phyloP scores from a whole-genome alignment of 2,329 filamentous ascomycete genomes.

The Aspergillus novofumigatus region DNA sequence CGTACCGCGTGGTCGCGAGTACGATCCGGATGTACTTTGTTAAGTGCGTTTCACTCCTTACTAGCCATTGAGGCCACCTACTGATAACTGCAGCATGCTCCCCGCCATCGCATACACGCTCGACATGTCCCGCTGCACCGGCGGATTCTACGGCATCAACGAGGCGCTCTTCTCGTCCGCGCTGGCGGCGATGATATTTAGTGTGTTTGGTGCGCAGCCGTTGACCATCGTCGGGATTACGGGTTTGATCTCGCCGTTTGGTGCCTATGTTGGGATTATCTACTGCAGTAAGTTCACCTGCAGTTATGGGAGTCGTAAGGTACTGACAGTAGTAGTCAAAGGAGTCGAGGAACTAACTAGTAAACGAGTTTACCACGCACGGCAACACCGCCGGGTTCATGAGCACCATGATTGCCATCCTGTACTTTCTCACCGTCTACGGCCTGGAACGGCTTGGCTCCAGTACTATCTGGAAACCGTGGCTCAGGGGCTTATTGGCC shows the following conservation, averaged over 20 bases:
- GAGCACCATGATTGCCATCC: conserved; percentile 48
- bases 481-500: conserved; percentile 44
- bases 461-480: conserved; percentile 47
- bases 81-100: conserved; percentile 39
- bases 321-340: conserved; percentile 41
- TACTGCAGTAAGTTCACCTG: conserved; percentile 43
- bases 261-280: conserved; percentile 54
- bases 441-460: conserved; percentile 47
- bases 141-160: conserved; percentile 54
- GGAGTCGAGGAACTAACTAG: conserved; percentile 55
- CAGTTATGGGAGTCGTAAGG: background rate
- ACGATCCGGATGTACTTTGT: conserved; percentile 58
- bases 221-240: conserved; percentile 57
- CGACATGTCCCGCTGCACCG: conserved; percentile 55
- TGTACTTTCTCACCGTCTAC: conserved; percentile 51
- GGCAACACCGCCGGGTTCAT: conserved; percentile 45
- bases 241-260: conserved; percentile 51
- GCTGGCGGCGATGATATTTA: conserved; percentile 54
- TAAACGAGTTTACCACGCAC: conserved; percentile 46
- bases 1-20: conserved; percentile 52
- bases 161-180: conserved; percentile 54
- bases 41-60: conserved; percentile 16
- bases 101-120: conserved; percentile 57
- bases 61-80: background rate
- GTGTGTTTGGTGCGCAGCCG: conserved; percentile 49